Percentiles rank a stretch among this genome's conserved stretches.
Conservation (phyloP, 805 yeast genomes). For the Lachancea mirantina region DNA sequence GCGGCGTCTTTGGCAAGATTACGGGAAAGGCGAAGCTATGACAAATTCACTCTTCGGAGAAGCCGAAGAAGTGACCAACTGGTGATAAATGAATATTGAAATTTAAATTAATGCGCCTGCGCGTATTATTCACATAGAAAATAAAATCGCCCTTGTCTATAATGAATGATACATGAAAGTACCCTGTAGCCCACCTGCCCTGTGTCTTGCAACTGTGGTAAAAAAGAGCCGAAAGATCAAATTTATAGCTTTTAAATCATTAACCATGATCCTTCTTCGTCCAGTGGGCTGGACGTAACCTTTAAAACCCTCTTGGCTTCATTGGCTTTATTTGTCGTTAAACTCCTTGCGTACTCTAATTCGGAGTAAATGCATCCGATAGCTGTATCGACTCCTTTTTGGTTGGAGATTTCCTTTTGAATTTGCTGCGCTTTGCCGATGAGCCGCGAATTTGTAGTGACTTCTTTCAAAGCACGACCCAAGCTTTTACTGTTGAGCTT, state of each 20-base stretch:
- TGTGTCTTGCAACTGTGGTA: too few species aligned
- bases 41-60: constrained; percentile 82
- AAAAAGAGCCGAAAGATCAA: too few species aligned
- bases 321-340: constrained; percentile 43
- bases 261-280: constrained; percentile 12
- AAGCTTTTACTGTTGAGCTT: constrained; percentile 59
- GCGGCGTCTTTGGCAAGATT: constrained; percentile 37
- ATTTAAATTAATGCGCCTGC: too few species aligned
- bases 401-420: constrained; percentile 59
- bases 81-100: too few species aligned
- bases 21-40: constrained; percentile 36
- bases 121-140: too few species aligned
- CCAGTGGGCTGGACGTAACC: constrained; percentile 5
- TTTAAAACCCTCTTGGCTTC: constrained; percentile 10
- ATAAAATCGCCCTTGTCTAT: too few species aligned
- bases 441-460: constrained; percentile 57
- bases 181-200: too few species aligned
- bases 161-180: too few species aligned
- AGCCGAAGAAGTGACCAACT: constrained; percentile 87
- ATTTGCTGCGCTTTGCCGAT: constrained; percentile 58
- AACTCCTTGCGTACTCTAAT: constrained; percentile 63
- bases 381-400: constrained; percentile 75
- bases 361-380: constrained; percentile 72
- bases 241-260: too few species aligned
- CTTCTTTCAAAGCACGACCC: constrained; percentile 61